A percentile compares a stretch with the other conserved stretches of the same genome.
Conservation (phyloP, 768 basidiomycete species). For the Multifurca ochricompacta region DNA sequence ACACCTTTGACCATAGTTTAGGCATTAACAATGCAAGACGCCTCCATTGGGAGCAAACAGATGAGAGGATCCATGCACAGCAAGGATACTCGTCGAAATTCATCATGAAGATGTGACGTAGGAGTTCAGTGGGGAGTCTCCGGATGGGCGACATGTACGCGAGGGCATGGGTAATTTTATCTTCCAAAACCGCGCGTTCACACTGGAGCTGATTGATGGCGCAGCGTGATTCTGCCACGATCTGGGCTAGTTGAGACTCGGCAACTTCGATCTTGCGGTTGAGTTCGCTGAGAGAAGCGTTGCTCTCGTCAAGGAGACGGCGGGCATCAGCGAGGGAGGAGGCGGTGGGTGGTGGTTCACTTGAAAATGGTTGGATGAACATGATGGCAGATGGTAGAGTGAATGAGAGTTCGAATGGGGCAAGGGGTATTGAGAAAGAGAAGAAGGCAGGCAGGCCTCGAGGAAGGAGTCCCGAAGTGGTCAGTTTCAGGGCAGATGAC, state of each 20-base stretch:
- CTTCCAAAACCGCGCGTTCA: conserved; percentile 43
- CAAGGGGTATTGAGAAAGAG: conserved; percentile 5
- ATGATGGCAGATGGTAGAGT: too few relatives aligned
- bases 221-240: conserved; percentile 46
- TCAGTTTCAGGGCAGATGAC: conserved; percentile 6
- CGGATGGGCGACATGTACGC: conserved; percentile 70
- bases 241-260: conserved; percentile 48
- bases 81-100: conserved; percentile 65
- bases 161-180: conserved; percentile 40
- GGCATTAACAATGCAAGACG: conserved; percentile 58
- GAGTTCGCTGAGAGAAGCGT: conserved; percentile 29
- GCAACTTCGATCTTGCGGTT: conserved; percentile 42
- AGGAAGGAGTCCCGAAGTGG: background rate
- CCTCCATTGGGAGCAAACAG: conserved; percentile 63
- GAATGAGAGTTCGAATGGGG: conserved; percentile 6
- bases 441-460: background rate
- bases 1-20: conserved; percentile 68
- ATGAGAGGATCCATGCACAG: conserved; percentile 66
- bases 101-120: conserved; percentile 63
- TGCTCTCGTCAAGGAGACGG: conserved; percentile 32
- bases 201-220: conserved; percentile 47
- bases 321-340: conserved; percentile 47
- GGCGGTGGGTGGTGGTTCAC: conserved; percentile 57
- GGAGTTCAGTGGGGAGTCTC: conserved; percentile 62
- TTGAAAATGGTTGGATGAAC: conserved; percentile 26